phyloP scores from a whole-genome alignment of 345 rosid genomes.

The Balakata baccata region DNA sequence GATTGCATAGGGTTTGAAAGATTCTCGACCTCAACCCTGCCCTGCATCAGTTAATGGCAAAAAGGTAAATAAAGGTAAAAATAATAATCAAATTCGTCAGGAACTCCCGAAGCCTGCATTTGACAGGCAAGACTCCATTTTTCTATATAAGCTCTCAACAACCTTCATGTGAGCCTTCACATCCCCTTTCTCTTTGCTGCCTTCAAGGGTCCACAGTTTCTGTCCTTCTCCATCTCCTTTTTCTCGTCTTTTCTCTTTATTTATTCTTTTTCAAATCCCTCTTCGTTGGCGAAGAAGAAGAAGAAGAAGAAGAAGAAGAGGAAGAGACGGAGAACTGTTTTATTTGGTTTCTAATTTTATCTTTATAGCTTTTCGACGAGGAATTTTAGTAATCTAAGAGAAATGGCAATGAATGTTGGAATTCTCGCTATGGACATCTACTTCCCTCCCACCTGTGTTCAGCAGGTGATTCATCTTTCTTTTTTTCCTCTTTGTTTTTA shows the following conservation, averaged over 20 bases:
- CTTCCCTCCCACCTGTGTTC: conserved; percentile 94
- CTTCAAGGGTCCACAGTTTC: not conserved
- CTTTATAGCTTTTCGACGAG: not conserved
- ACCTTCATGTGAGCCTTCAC: conserved; percentile 3
- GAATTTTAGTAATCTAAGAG: not conserved
- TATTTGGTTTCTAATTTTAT: not conserved
- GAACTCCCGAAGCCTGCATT: not conserved
- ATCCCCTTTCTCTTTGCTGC: not conserved
- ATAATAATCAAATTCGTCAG: not conserved
- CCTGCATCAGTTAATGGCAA: not conserved
- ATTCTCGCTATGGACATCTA: conserved; percentile 92
- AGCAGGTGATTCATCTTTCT: conserved; percentile 54
- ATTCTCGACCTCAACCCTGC: not conserved
- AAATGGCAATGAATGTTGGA: conserved; percentile 96
- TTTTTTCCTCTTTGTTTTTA: no score
- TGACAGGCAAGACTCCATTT: not conserved
- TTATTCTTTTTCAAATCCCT: not conserved
- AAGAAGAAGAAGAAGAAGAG: not conserved
- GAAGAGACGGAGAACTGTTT: not conserved
- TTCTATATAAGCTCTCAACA: conserved; percentile 1
- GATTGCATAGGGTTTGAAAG: not conserved
- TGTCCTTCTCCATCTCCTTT: not conserved
- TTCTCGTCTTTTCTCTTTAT: not conserved
- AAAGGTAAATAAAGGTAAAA: not conserved
- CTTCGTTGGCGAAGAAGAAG: no score